A percentile compares a stretch with the other conserved stretches of the same genome.
These are phyloP conservation scores for Tetradesmus obliquus DNA, from an alignment of 139 green algal species.

Conservation along the genomic window DNA sequence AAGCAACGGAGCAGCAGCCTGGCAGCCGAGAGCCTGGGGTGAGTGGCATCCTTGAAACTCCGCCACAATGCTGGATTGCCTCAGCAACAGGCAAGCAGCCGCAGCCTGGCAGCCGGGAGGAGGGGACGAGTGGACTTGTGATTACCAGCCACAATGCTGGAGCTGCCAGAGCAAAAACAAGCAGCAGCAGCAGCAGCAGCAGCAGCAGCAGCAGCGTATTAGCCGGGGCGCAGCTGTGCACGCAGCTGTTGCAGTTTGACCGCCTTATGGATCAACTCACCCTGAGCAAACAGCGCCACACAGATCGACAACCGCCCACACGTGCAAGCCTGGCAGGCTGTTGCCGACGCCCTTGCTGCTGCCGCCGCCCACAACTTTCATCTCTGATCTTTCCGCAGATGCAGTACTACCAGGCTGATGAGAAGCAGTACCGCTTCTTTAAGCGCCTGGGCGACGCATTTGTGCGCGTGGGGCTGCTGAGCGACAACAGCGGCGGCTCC, in stretches of 20 bases:
- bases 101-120: background rate
- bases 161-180: too few species aligned
- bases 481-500: background rate
- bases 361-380: background rate
- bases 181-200: too few species aligned
- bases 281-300: too few species aligned
- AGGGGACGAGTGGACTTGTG: too few species aligned
- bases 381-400: background rate
- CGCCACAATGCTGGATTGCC: background rate
- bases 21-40: background rate
- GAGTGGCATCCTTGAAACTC: too few species aligned
- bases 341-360: background rate
- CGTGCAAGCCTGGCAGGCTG: background rate
- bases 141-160: too few species aligned
- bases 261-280: too few species aligned
- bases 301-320: too few species aligned
- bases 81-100: background rate
- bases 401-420: background rate
- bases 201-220: too few species aligned
- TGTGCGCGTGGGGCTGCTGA: slow-evolving; percentile 35
- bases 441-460: slow-evolving; percentile 11
- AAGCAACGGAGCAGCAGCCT: background rate
- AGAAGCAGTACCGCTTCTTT: slow-evolving; percentile 31
- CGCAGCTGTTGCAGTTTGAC: too few species aligned
- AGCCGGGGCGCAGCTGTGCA: too few species aligned